Evolutionary conservation across 345 rosid species (phyloP).

Genomic region (Nephelium lappaceum): DNA sequence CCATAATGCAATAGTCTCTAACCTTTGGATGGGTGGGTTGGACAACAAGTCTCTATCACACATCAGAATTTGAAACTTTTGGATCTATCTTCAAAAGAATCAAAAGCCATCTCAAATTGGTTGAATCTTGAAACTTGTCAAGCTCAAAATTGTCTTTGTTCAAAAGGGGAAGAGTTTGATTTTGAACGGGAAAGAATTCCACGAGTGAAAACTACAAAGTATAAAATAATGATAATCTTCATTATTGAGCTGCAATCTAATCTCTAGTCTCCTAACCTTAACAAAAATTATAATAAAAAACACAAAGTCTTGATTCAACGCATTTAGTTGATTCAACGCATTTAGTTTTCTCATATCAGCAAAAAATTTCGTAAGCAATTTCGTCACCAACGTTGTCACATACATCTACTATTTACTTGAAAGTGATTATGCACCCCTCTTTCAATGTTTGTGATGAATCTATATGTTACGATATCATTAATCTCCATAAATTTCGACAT

Average conservation of each 20-base stretch:
- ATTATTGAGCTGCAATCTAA: not conserved
- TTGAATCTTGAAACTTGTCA: not conserved
- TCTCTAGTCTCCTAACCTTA: not conserved
- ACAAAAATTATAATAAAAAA: not conserved
- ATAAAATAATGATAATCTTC: not conserved
- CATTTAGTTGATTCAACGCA: constrained; percentile 1
- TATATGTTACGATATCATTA: too few species aligned
- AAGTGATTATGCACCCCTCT: too few species aligned
- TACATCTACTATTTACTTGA: not conserved
- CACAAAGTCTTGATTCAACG: constrained; percentile 1
- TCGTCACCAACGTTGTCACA: not conserved
- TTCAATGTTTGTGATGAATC: too few species aligned
- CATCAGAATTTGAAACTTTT: not conserved
- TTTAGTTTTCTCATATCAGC: not conserved
- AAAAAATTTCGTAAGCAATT: not conserved
- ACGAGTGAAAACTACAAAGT: not conserved
- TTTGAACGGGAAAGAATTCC: not conserved
- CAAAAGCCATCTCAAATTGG: not conserved
- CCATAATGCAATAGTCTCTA: too few species aligned
- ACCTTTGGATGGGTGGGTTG: too few species aligned
- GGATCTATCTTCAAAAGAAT: not conserved
- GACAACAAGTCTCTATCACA: not conserved
- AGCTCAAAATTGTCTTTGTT: not conserved
- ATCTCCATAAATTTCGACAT: too few species aligned
- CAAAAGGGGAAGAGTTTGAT: not conserved